Percentiles rank a stretch among this genome's conserved stretches.
Evolutionary conservation across 768 basidiomycete genomes (phyloP).

Genomic region (Exsudoporus frostii): DNA sequence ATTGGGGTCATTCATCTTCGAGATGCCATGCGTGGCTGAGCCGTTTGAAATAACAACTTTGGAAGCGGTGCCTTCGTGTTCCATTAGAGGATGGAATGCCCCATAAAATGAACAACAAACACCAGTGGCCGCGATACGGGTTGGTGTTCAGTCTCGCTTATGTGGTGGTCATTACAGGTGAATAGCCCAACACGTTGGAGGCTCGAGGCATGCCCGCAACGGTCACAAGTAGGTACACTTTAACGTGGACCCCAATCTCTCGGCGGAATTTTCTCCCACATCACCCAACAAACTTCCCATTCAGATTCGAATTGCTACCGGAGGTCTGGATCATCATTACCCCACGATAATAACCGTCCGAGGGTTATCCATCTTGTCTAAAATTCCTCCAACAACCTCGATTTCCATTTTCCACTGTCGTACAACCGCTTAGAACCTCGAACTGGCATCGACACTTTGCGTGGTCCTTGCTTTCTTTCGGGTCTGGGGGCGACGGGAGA

Average conservation of each 20-base stretch:
- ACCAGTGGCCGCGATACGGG: background rate
- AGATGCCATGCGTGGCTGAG: background rate
- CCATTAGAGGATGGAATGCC: background rate
- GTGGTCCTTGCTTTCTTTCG: background rate
- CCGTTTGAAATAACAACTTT: background rate
- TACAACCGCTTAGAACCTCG: conserved; percentile 1
- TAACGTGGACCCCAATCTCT: background rate
- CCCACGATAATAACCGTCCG: background rate
- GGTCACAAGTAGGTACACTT: background rate
- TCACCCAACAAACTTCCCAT: background rate
- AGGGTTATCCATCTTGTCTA: background rate
- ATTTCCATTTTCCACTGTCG: conserved; percentile 8
- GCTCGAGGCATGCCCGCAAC: conserved; percentile 2
- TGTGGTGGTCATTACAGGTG: too few relatives aligned
- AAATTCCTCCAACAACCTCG: conserved; percentile 5
- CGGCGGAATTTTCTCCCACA: background rate
- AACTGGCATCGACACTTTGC: background rate
- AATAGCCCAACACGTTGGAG: background rate
- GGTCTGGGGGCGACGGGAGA: too few relatives aligned
- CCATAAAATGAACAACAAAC: background rate
- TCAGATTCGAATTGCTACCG: background rate
- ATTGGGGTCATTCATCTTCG: background rate
- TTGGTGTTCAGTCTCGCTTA: background rate
- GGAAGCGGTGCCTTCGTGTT: background rate
- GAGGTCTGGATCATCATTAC: background rate